A percentile compares a stretch with the other conserved stretches of the same genome.
phyloP scores from a whole-genome alignment of 2,329 filamentous ascomycete genomes.

The Colletotrichum simmondsii region DNA sequence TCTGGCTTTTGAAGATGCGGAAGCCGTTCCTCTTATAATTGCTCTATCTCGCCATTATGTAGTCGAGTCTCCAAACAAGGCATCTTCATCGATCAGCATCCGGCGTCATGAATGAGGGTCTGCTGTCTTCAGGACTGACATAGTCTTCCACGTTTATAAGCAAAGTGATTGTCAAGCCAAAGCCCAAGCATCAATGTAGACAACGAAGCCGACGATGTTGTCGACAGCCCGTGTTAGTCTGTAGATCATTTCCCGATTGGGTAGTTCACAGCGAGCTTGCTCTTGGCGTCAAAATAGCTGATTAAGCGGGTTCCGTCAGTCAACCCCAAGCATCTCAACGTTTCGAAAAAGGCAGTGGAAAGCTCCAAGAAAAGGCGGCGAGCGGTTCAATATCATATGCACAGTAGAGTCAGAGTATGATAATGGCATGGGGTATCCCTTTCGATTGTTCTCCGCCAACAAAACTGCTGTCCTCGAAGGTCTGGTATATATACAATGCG shows the following conservation, averaged over 20 bases:
- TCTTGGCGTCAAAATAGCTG: neutral
- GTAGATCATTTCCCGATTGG: neutral
- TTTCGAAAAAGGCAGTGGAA: neutral
- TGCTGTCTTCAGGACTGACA: neutral
- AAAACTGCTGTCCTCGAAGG: conserved; percentile 20
- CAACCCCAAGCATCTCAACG: neutral
- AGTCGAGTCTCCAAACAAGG: neutral
- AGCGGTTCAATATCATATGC: neutral
- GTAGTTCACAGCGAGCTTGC: neutral
- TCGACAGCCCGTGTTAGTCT: too few species aligned
- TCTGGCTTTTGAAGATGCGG: neutral
- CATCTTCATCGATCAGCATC: neutral
- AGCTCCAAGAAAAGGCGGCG: neutral
- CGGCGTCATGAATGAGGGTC: too few species aligned
- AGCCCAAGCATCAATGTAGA: neutral
- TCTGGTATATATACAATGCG: conserved; percentile 29
- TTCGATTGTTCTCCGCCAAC: conserved; percentile 22
- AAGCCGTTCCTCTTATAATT: neutral
- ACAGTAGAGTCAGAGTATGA: neutral
- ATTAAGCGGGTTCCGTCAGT: neutral
- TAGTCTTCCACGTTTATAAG: neutral
- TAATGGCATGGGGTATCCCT: conserved; percentile 19
- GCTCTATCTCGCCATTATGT: neutral
- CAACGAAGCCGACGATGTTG: neutral
- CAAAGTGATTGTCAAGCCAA: neutral